Base-by-base conservation (phyloP, 371 early-diverging fungal species). In the Mortierella polycephala region DNA sequence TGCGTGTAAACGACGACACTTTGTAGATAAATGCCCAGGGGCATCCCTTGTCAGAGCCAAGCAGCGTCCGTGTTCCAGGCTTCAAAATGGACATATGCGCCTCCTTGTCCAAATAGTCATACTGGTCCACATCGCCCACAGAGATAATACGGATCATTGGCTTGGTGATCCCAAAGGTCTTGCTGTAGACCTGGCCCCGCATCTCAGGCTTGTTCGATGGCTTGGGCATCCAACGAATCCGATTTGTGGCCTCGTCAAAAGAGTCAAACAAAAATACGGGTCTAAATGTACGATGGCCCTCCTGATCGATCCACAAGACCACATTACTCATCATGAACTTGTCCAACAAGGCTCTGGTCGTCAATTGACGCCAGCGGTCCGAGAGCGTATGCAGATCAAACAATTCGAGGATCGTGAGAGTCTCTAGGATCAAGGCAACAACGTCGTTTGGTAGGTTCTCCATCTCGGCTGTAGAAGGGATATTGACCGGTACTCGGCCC, bases 21-120 rank as follows among this genome's bases (percentile, higher is more conserved):
- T 77, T 77, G 72, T 71, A 77, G 59, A 77, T 71, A 45, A 77
- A 71, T 0, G 77, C 77, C 77, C 77, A 77, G 12, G 77, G 77
- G 46, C 77, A 77, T 5, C 77, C 77, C 59, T 77, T 77, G 21
- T 77, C 77, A 6, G 77, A 71, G 7, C 77, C 77, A 0, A 77
- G 47, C 30, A 77, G n/a, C 5, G 77, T 77, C 60, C 77, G 47
- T 1, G 72, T 71, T 12, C 77, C 77, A 16, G 71, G 77, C 62
- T 77, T 77, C 20, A 71, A 39, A 57, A 77, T 71, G 50, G 71
- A 41, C 58, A 77, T 71, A 10, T 64, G 71, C 7, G 77, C 77
- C 57, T 77, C 77, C 66, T 77, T 77, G 52, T 77, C 72, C 50
- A 77, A 49, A 57, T 77, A 77, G 39, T 77, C 77, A 41, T 71